Evolutionary conservation across 176 grass and related monocot genomes (phyloP), one percentile per base, ranked within the genome.

Genomic region (Oryza coarctata): DNA sequence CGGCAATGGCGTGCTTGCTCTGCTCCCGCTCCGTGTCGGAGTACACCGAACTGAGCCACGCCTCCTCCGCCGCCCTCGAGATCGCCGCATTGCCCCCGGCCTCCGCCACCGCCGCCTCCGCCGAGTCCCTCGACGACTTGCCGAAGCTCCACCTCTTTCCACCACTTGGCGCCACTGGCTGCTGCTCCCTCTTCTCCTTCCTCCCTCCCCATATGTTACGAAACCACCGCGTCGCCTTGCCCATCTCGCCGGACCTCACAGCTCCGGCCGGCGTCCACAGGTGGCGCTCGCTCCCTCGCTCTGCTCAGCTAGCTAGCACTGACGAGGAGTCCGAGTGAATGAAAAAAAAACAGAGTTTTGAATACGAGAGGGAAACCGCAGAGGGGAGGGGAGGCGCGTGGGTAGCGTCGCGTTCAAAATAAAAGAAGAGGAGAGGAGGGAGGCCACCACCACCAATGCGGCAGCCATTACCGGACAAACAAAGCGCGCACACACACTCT

Each of bases 1-100:
- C 93, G 7, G 96, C 96, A 76, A 99, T 99, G 68, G 93, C 96
- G 45, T 99, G 93, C 89, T 88, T 95, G 89, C 89, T 99, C 87
- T 95, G 96, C 70, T 93, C 91, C 15, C 89, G 80, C 58, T 95
- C 93, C 27, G 82, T 90, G 80, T 95, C 89, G 14, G 84, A 73
- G 79, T 86, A 89, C 50, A 89, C 55, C 12, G 96, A 90, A 65
- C 74, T 39, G 49, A 94, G 87, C 93, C 85, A 94, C 41, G 89
- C 83, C 28, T 45, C 88, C 83, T 90, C 83, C 3, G 88, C 84
- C 6, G 84, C 84, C 61, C 84, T 65, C 30, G 84, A 79, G 68
- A 90, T 90, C 80, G 74, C 87, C 0, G 80, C 72, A 68, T 93
- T 86, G 2, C 77, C 85, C 0, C 84, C 73, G 2, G 64, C 38